A percentile compares a stretch with the other conserved stretches of the same genome.
Evolutionary conservation across 2,329 filamentous ascomycete species (phyloP).

Genomic region (Dothideomycetes sp.): DNA sequence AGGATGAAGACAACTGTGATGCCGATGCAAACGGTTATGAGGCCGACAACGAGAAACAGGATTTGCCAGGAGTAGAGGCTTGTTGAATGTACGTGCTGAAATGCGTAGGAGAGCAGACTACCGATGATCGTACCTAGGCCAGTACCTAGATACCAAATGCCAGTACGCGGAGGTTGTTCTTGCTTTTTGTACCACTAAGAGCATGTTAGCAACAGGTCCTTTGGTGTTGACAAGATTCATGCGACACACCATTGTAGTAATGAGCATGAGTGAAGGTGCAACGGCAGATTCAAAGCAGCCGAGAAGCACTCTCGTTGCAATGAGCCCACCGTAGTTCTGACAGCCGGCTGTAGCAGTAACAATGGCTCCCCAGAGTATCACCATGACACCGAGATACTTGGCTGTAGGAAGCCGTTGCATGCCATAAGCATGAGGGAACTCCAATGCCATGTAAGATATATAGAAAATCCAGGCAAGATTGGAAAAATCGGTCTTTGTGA

Average conservation of each 20-base stretch:
- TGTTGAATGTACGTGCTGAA: conserved; percentile 36
- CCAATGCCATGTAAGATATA: conserved; percentile 29
- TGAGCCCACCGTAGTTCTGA: conserved; percentile 42
- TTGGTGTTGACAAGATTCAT: conserved; percentile 19
- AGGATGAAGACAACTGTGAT: conserved; percentile 23
- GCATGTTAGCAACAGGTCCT: not conserved
- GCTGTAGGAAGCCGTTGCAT: conserved; percentile 47
- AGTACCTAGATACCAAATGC: conserved; percentile 58
- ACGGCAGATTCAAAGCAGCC: conserved; percentile 48
- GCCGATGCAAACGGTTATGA: conserved; percentile 33
- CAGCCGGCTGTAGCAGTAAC: conserved; percentile 41
- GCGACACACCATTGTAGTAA: conserved; percentile 48
- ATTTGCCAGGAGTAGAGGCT: conserved; percentile 44
- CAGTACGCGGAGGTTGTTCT: conserved; percentile 54
- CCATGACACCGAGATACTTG: conserved; percentile 41
- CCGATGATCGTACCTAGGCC: conserved; percentile 50
- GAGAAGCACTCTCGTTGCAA: conserved; percentile 42
- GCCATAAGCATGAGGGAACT: conserved; percentile 36
- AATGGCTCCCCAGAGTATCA: conserved; percentile 40
- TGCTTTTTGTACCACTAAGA: conserved; percentile 21
- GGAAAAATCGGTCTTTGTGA: conserved; percentile 29
- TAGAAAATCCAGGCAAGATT: conserved; percentile 29
- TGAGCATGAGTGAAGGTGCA: conserved; percentile 45
- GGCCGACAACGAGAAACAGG: conserved; percentile 39
- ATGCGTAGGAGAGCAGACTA: conserved; percentile 46